Evolutionary conservation across 495 filamentous ascomycete genomes (phyloP).

Genomic region (Annulohypoxylon bovei): DNA sequence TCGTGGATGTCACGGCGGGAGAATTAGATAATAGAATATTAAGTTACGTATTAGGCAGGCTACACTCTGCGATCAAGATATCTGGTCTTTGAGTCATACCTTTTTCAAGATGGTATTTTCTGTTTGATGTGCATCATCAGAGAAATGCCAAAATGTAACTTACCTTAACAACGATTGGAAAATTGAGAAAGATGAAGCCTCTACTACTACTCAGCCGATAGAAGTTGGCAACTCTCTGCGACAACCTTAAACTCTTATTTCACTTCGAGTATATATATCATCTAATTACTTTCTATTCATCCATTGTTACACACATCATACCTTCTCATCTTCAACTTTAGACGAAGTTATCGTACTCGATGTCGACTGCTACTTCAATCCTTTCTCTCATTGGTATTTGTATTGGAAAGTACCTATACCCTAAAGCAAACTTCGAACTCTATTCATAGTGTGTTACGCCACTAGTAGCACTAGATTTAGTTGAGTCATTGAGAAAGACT

Average conservation of each 20-base stretch:
- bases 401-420: neutral
- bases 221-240: slow-evolving; percentile 17
- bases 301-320: neutral
- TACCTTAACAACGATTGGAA: neutral
- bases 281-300: neutral
- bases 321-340: neutral
- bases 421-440: slow-evolving; percentile 8
- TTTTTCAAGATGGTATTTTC: neutral
- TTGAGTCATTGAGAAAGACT: neutral
- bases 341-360: slow-evolving; percentile 2
- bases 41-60: slow-evolving; percentile 10
- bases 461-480: neutral
- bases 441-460: slow-evolving; percentile 1
- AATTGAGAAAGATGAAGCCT: slow-evolving; percentile 7
- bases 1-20: slow-evolving; percentile 5
- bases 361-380: neutral
- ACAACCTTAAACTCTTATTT: neutral
- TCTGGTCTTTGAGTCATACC: slow-evolving; percentile 26
- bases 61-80: slow-evolving; percentile 27
- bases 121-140: neutral
- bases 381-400: neutral
- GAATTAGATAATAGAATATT: slow-evolving; percentile 17
- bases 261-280: slow-evolving; percentile 16
- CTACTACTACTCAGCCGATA: slow-evolving; percentile 3
- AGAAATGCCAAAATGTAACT: slow-evolving; percentile 1